Conservation (phyloP, 805 yeast species). For the Kuraishia capsulata region DNA sequence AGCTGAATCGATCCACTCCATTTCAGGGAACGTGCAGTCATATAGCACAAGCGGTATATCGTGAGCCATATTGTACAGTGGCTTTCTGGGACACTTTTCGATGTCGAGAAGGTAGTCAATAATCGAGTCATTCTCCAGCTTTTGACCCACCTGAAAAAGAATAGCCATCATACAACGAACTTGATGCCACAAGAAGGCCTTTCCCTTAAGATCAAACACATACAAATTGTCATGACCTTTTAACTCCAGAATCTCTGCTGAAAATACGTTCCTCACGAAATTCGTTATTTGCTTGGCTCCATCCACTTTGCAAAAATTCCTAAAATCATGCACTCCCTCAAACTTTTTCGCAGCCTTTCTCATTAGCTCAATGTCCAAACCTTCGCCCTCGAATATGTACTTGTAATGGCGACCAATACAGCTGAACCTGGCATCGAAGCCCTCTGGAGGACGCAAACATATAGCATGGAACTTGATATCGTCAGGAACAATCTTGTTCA, state of each 20-base stretch:
- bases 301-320: conserved; percentile 92
- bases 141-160: conserved; percentile 73
- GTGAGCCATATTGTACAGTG: conserved; percentile 80
- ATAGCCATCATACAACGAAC: conserved; percentile 93
- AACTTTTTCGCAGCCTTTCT: conserved; percentile 49
- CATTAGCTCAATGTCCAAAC: conserved; percentile 62
- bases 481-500: conserved; percentile 70
- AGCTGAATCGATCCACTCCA: conserved; percentile 49
- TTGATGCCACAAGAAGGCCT: conserved; percentile 96
- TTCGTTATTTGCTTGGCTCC: conserved; percentile 88
- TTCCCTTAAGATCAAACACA: conserved; percentile 72
- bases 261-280: conserved; percentile 53
- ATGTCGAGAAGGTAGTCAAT: conserved; percentile 53
- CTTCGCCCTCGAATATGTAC: conserved; percentile 57
- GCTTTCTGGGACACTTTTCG: conserved; percentile 50
- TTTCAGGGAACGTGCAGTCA: conserved; percentile 65
- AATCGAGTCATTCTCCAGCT: conserved; percentile 50
- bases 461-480: conserved; percentile 81
- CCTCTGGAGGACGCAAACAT: conserved; percentile 72
- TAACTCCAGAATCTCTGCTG: conserved; percentile 15
- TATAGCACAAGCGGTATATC: conserved; percentile 82
- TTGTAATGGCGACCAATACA: conserved; percentile 81
- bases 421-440: conserved; percentile 88
- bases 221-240: conserved; percentile 30
- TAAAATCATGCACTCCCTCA: conserved; percentile 78